Evolutionary conservation across 2,329 filamentous ascomycete genomes (phyloP).

Genomic region (Ilyonectria mors-panacis): DNA sequence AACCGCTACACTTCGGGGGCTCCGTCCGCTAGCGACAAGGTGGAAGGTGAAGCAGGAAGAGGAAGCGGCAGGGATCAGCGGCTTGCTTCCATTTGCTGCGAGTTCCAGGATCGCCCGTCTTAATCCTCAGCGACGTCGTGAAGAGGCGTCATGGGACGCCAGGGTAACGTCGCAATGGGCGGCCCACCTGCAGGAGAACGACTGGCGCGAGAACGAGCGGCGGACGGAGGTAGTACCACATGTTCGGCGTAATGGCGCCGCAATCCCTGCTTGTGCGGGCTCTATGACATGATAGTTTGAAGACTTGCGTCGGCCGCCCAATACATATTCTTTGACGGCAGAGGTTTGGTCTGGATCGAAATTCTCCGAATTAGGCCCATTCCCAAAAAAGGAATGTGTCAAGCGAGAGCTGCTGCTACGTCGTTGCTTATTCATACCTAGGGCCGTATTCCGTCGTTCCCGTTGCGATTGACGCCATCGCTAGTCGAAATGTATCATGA

Average conservation of each 20-base stretch:
- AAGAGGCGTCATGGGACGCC: neutral
- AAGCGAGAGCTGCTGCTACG: neutral
- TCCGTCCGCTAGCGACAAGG: constrained; percentile 21
- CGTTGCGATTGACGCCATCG: constrained; percentile 11
- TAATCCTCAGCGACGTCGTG: neutral
- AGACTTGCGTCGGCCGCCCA: neutral
- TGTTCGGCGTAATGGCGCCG: constrained; percentile 4
- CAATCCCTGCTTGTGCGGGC: neutral
- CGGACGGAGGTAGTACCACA: neutral
- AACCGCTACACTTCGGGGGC: neutral
- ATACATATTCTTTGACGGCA: neutral
- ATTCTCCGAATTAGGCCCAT: neutral
- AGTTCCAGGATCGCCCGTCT: neutral
- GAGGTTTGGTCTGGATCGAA: neutral
- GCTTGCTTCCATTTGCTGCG: neutral
- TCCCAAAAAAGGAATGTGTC: neutral
- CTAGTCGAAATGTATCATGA: neutral
- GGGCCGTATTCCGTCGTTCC: neutral
- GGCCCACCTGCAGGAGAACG: neutral
- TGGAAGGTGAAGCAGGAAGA: constrained; percentile 23
- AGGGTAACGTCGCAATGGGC: constrained; percentile 25
- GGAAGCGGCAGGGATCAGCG: neutral
- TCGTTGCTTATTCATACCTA: neutral
- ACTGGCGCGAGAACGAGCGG: neutral
- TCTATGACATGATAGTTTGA: neutral